A percentile compares a stretch with the other conserved stretches of the same genome.
Conservation (phyloP, 768 basidiomycete genomes). For the Phylloporus rhodoxanthus region DNA sequence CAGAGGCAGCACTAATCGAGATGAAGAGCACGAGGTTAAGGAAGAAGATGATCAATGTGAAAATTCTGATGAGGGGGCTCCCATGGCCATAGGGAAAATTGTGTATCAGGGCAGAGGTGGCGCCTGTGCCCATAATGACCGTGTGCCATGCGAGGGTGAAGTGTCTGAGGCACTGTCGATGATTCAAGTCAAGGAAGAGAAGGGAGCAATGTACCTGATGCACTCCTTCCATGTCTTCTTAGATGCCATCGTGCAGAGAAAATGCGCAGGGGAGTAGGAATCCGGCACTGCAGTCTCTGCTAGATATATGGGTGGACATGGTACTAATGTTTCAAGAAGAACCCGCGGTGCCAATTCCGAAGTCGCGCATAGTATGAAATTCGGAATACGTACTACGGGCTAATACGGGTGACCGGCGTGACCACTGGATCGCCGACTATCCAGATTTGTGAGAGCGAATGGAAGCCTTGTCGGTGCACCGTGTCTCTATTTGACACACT, state of each 20-base stretch:
- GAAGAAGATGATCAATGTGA: constrained; percentile 36
- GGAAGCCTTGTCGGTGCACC: not conserved
- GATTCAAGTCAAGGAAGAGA: not conserved
- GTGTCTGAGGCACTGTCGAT: constrained; percentile 26
- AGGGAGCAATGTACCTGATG: constrained; percentile 22
- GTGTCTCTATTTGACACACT: not conserved
- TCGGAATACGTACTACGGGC: no score
- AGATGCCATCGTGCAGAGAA: constrained; percentile 3
- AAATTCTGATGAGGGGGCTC: constrained; percentile 28
- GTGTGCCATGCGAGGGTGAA: constrained; percentile 47
- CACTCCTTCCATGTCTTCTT: constrained; percentile 35
- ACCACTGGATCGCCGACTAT: not conserved
- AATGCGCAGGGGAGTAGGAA: not conserved
- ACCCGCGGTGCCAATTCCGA: constrained; percentile 3
- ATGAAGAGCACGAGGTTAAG: constrained; percentile 39
- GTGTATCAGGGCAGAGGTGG: constrained; percentile 35
- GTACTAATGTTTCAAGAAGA: not conserved
- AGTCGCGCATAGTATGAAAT: constrained; percentile 2
- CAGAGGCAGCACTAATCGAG: constrained; percentile 28
- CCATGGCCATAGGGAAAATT: constrained; percentile 39
- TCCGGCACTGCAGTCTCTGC: not conserved
- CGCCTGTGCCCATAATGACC: constrained; percentile 45
- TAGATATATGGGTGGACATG: not conserved
- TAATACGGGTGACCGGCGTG: no score
- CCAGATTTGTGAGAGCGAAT: not conserved